Evolutionary conservation across 495 filamentous ascomycete genomes (phyloP), one percentile per base, ranked within the genome.

Genomic region (Hypoxylon intermedium): DNA sequence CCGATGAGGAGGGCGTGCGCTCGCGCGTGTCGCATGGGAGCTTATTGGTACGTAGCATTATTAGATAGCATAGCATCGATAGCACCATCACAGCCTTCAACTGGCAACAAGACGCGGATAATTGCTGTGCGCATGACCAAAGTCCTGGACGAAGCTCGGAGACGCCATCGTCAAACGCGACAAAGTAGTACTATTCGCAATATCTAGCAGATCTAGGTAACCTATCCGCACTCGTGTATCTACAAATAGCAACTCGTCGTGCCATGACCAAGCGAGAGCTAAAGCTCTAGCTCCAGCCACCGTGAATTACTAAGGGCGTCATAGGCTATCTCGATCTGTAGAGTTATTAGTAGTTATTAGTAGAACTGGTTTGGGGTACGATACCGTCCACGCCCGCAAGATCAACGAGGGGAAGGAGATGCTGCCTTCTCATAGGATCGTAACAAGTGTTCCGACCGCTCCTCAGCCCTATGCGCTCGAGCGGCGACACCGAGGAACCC

Each of bases 91-190:
- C 36, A 28, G 18, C 23, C 30, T 34, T 53, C 23, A 20, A 60
- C 40, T 50, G 62, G 62, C 52, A 65, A 65, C 53, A 60, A 57
- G 51, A 21, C 56, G 62, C 62, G 56, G 57, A 65, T 57, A 57
- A 53, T 60, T 57, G 56, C 52, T 46, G 16, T 18, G 19, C 5
- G 20, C 16, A 26, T 47, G 7, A 7, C 45, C 47, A 24, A 42
- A 41, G 41, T 33, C 33, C 33, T 65, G 62, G 62, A 38, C 50
- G 21, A 65, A 65, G 62, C 56, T 65, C 62, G 62, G 55, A 52
- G 51, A 51, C 24, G 37, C n/a, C 33, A 34, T 34, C 30, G 45
- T 49, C 40, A 6, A 7, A 3, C 2, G 4, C n/a, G 6, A 2
- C n/a, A 34, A 34, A n/a, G 9, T 5, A 5, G 2, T 11, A 34